phyloP scores from a whole-genome alignment of 1,284 basidiomycete species.

The Inonotus hispidus region DNA sequence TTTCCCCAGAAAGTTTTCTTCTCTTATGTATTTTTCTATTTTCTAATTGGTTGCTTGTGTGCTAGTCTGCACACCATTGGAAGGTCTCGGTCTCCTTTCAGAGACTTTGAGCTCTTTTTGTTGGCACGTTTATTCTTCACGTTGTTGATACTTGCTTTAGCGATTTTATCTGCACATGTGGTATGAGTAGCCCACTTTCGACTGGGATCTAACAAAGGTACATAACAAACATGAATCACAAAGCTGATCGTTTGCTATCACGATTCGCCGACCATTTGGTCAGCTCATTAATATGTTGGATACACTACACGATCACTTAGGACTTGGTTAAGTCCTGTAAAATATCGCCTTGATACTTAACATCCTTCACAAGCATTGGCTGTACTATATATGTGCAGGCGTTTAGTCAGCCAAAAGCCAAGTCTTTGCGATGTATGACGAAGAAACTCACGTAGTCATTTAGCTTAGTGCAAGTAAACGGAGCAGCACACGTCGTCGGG shows the following conservation, averaged over 20 bases:
- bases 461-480: conserved; percentile 12
- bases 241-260: too few relatives aligned
- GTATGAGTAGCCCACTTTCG: too few relatives aligned
- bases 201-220: too few relatives aligned
- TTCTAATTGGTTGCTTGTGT: neutral
- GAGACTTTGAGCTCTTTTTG: too few relatives aligned
- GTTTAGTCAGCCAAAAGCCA: neutral
- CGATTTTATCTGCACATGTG: too few relatives aligned
- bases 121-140: neutral
- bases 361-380: conserved; percentile 10
- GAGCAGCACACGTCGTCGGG: conserved; percentile 12
- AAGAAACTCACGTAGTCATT: conserved; percentile 14
- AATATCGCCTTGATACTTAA: neutral
- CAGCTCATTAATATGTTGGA: too few relatives aligned
- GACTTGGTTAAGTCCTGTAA: neutral
- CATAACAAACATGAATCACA: too few relatives aligned
- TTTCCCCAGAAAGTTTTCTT: neutral
- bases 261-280: too few relatives aligned
- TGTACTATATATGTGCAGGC: conserved; percentile 4
- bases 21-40: neutral
- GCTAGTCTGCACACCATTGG: neutral
- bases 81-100: neutral
- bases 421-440: neutral
- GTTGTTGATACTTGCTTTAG: too few relatives aligned
- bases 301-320: too few relatives aligned